A percentile compares a stretch with the other conserved stretches of the same genome.
phyloP scores from a whole-genome alignment of 78 protist genomes.

The Dictyostelium citrinum region DNA sequence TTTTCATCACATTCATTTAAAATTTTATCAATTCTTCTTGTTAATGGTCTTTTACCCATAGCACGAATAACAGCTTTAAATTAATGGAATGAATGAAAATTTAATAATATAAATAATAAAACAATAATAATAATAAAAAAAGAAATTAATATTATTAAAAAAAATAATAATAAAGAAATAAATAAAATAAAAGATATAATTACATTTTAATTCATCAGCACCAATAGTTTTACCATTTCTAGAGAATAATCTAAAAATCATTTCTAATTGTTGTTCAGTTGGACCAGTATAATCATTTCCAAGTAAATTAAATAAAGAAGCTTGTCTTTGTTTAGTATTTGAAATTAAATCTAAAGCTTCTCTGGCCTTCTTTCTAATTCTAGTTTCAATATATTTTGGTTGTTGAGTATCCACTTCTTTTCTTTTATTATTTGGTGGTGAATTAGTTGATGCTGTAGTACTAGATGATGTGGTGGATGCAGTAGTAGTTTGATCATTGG shows the following conservation, averaged over 20 bases:
- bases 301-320: constrained; percentile 27
- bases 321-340: constrained; percentile 37
- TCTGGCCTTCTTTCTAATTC: constrained; percentile 61
- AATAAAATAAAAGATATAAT: background rate
- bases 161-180: background rate
- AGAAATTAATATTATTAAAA: background rate
- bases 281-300: constrained; percentile 72
- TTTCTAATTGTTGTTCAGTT: constrained; percentile 32
- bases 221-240: constrained; percentile 34
- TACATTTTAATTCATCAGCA: constrained; percentile 15
- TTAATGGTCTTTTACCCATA: constrained; percentile 58
- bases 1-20: constrained; percentile 6
- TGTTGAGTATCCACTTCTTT: background rate
- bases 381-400: constrained; percentile 51
- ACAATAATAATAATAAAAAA: no score
- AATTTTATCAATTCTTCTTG: constrained; percentile 66
- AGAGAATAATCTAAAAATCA: constrained; percentile 43
- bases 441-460: background rate
- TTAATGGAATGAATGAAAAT: background rate
- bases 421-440: background rate
- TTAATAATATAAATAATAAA: no score
- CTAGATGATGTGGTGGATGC: background rate
- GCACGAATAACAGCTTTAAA: constrained; percentile 7
- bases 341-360: constrained; percentile 57
- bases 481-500: background rate